Evolutionary conservation across 257 asterid genomes (phyloP).

Genomic region (Petunia secreta): DNA sequence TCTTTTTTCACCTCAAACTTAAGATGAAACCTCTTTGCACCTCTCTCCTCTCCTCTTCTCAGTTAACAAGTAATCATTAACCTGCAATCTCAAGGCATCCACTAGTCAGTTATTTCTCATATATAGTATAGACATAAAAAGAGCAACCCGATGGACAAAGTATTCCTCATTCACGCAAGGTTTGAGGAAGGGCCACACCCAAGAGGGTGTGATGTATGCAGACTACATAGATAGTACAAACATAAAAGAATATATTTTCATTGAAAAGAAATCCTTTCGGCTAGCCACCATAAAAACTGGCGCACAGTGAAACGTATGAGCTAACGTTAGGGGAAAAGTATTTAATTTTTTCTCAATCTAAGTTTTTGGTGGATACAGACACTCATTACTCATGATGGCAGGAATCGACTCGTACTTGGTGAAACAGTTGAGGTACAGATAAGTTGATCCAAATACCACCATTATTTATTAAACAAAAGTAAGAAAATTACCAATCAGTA

Average conservation of each 20-base stretch:
- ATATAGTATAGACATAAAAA: no score
- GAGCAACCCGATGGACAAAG: no score
- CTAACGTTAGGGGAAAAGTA: no score
- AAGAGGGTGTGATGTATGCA: no score
- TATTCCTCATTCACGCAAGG: no score
- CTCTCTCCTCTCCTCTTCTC: background rate
- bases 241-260: no score
- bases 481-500: background rate
- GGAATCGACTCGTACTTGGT: background rate
- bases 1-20: no score
- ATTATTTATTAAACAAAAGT: background rate
- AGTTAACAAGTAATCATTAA: background rate
- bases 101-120: background rate
- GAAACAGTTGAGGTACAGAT: background rate
- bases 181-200: no score
- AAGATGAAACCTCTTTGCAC: background rate
- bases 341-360: background rate
- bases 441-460: background rate
- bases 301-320: no score
- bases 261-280: background rate
- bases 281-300: background rate
- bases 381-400: background rate
- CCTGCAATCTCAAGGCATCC: background rate
- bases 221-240: no score
- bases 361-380: background rate